phyloP scores from a whole-genome alignment of 768 basidiomycete genomes.

The Pisolithus marmoratus region DNA sequence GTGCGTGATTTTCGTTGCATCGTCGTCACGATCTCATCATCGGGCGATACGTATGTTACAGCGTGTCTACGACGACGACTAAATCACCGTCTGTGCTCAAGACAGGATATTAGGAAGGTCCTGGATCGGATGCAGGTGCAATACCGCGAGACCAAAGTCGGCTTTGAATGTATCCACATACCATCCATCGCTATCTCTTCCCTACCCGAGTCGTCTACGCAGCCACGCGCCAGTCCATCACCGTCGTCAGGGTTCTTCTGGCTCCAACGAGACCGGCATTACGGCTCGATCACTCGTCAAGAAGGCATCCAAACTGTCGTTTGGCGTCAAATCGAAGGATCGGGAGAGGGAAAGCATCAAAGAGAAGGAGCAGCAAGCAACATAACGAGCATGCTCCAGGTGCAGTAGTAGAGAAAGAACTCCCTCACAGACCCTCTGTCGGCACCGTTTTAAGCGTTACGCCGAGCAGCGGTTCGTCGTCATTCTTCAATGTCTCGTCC shows the following conservation, averaged over 20 bases:
- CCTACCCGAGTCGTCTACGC: constrained; percentile 40
- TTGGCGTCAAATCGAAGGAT: constrained; percentile 57
- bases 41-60: constrained; percentile 20
- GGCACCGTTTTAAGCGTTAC: constrained; percentile 54
- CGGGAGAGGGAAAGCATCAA: constrained; percentile 40
- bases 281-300: constrained; percentile 55
- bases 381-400: constrained; percentile 23
- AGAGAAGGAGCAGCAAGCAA: constrained; percentile 33
- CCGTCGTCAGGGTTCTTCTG: constrained; percentile 40
- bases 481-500: constrained; percentile 78
- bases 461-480: constrained; percentile 72
- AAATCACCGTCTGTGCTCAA: constrained; percentile 79
- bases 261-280: constrained; percentile 46
- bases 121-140: constrained; percentile 94
- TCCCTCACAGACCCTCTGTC: constrained; percentile 37
- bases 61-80: constrained; percentile 93
- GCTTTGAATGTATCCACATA: constrained; percentile 94
- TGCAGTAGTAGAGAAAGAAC: constrained; percentile 36
- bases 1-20: constrained; percentile 30
- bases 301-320: constrained; percentile 76
- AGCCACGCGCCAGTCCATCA: constrained; percentile 29
- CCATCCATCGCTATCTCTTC: constrained; percentile 91
- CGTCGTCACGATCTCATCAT: neutral
- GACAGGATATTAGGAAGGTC: constrained; percentile 76
- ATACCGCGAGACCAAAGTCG: constrained; percentile 83